A percentile compares a stretch with the other conserved stretches of the same genome.
These are phyloP conservation scores for Papiliotrema laurentii DNA, from an alignment of 1,284 basidiomycete species.

Conservation along the genomic window DNA sequence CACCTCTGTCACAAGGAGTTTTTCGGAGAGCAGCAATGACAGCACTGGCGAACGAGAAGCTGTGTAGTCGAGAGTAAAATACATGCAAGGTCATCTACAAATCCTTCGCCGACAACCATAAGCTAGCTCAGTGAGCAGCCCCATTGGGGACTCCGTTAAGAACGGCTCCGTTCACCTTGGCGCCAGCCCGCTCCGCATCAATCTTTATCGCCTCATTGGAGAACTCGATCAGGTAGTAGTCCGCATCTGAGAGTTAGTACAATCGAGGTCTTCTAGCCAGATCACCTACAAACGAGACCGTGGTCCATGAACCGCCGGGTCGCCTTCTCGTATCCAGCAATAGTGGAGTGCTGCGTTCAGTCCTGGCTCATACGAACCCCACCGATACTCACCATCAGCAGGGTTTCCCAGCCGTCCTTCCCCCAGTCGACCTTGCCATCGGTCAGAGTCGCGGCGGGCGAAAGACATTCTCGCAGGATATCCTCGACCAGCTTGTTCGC, in stretches of 20 bases:
- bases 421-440: conserved; percentile 31
- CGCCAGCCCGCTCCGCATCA: conserved; percentile 9
- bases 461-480: conserved; percentile 20
- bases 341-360: conserved; percentile 31
- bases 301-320: conserved; percentile 26
- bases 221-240: conserved; percentile 38
- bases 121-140: too few species aligned
- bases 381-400: conserved; percentile 17
- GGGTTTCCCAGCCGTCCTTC: conserved; percentile 38
- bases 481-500: conserved; percentile 24
- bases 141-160: too few species aligned
- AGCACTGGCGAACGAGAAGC: too few species aligned
- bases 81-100: too few species aligned
- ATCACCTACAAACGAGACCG: conserved; percentile 32
- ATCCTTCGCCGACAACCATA: too few species aligned
- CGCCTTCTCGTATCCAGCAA: conserved; percentile 28
- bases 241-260: conserved; percentile 25
- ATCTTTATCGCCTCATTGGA: conserved; percentile 39
- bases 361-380: background rate
- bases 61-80: too few species aligned
- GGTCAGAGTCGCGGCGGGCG: conserved; percentile 16
- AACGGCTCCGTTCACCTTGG: too few species aligned
- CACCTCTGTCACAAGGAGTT: too few species aligned
- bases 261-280: background rate
- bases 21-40: too few species aligned